Base-by-base conservation (phyloP, 1,284 basidiomycete species). In the Inonotus obliquus region DNA sequence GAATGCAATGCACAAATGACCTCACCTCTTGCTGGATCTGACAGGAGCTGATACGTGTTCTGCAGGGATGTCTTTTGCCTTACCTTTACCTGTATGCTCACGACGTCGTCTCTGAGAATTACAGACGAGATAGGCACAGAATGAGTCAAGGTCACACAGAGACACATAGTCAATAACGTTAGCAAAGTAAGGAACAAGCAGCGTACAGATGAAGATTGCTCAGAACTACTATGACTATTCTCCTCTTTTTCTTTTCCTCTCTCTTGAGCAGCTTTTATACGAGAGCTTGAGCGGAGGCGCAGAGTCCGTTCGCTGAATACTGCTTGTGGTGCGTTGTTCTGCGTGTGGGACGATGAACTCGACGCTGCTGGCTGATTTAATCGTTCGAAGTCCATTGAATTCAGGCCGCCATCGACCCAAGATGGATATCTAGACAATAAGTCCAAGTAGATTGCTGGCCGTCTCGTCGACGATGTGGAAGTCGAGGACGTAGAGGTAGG, bases 371-470 rank as follows among this genome's bases (percentile, higher is more conserved):
- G 77, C 72, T 76, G 79, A 77, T 87, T 77, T 73, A 76, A 78
- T 78, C 80, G 79, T 85, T 79, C 77, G 84, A 87, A 83, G 85
- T 90, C 87, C 87, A 90, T 90, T 83, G 77, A 78, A 81, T 85
- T 80, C 85, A 76, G 82, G 82, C 82, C 84, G 88, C 87, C 87
- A 90, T 90, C 83, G 86, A 88, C 85, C 79, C 78, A 60, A 72
- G 72, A 38, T 7, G 73, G 57, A 59, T 39, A 56, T 59, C 32
- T 25, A 17, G 41, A 41, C 35, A 54, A 63, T 44, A 39, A 37
- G 39, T 37, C 45, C 14, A 44, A 60, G 48, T 23, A 49, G 32
- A 37, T 45, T 10, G 56, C 49, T 25, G 19, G 23, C 37, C 45
- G 32, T 9, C 32, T 32, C 32, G 54, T 47, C 61, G 63, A 27